These are phyloP conservation scores for Haplosporangium sp. DNA, from an alignment of 371 early-diverging fungal species.

Conservation along the genomic window DNA sequence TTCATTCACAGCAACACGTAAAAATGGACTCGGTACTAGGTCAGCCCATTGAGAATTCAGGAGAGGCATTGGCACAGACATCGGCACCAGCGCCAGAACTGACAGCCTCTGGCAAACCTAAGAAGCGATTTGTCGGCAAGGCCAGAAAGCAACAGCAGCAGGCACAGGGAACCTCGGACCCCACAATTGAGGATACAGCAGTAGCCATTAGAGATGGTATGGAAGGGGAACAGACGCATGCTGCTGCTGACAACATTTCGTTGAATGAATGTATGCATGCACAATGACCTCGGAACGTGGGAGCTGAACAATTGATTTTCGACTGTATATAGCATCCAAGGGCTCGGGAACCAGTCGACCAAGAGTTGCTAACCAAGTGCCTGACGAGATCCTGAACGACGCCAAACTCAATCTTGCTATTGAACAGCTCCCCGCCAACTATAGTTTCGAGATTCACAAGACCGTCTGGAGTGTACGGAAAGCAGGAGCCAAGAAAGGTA, in stretches of 20 bases:
- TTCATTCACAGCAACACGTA: background rate
- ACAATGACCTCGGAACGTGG: too few relatives aligned
- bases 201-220: conserved; percentile 58
- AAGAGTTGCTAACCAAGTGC: conserved; percentile 82
- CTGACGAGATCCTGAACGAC: conserved; percentile 87
- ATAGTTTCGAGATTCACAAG: conserved; percentile 99
- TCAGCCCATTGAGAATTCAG: background rate
- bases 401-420: conserved; percentile 83
- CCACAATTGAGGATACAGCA: conserved; percentile 69
- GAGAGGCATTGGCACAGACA: background rate
- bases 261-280: background rate
- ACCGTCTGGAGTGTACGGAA: conserved; percentile 93
- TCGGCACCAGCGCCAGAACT: conserved; percentile 19
- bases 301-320: background rate
- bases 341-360: conserved; percentile 25
- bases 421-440: conserved; percentile 92
- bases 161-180: conserved; percentile 12
- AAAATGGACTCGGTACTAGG: conserved; percentile 19
- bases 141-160: conserved; percentile 57
- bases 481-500: conserved; percentile 81
- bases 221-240: background rate
- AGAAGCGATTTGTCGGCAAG: conserved; percentile 73
- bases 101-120: conserved; percentile 58
- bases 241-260: background rate
- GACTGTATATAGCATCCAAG: conserved; percentile 23